Evolutionary conservation across 208 protist genomes (phyloP), one percentile per base, ranked within the genome.

Genomic region (Herpetomonas tarakana): DNA sequence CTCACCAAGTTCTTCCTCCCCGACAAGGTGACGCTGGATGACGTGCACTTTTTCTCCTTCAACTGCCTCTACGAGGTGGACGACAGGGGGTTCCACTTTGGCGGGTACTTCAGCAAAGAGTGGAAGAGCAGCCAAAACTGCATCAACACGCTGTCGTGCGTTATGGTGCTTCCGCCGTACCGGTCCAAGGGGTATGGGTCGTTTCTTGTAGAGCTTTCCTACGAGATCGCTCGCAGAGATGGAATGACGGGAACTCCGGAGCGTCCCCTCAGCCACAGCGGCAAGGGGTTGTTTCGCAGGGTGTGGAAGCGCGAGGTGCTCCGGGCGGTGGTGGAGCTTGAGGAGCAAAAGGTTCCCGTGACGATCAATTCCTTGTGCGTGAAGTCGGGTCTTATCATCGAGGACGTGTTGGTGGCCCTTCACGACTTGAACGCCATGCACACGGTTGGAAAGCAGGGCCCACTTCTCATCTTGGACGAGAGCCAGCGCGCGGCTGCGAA

Each of bases 51-150:
- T 45, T 92, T 92, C 52, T 69, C 74, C 0, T 89, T 88, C 46
- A 70, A 79, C 35, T 68, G 62, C 7, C 51, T 89, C 11, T 92
- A 83, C 68, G 84, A 91, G 49, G 57, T 88, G 1, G 81, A 91
- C 47, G 81, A 91, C 50, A 71, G 66, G 31, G 84, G 84, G 3
- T 91, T 77, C 60, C 84, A 91, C 56, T 91, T 91, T 54, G 75
- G 68, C 1, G 85, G 81, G 0, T 88, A 92, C 52, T 92, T 88
- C 41, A 92, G 85, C 59, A 88, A 82, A 50, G 81, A 88, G 60
- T 88, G 76, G 72, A 74, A 65, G 31, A 84, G 61, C 39, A 88
- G 71, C 31, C 54, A 55, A 1, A 64, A 49, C 16, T 92, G 81
- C 65, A 69, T 81, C 47, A 88, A 88, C 53, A 86, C 85, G n/a